Percentiles rank a stretch among this genome's conserved stretches.
Evolutionary conservation across 2,329 filamentous ascomycete genomes (phyloP).

Genomic region (Corynespora cassiicola): DNA sequence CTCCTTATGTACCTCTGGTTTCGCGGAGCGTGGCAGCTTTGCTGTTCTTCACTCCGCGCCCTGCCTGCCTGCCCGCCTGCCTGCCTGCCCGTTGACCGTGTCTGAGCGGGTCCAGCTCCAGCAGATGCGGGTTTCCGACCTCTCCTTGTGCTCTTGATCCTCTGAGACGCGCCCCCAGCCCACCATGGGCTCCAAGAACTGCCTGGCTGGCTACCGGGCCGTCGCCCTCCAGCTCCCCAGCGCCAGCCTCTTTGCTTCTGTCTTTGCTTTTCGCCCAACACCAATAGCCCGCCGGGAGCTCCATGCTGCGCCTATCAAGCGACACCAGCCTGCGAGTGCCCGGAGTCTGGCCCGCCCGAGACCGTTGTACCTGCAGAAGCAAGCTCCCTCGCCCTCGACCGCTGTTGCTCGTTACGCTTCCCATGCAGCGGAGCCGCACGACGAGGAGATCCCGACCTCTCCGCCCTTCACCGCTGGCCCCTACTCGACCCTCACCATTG

Average conservation of each 20-base stretch:
- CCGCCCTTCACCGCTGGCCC: constrained; percentile 55
- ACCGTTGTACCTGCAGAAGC: constrained; percentile 37
- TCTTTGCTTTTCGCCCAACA: constrained; percentile 22
- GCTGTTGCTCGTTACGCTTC: constrained; percentile 39
- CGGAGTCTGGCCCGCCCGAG: constrained; percentile 32
- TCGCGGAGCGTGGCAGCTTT: constrained; percentile 14
- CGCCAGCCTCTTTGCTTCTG: constrained; percentile 24
- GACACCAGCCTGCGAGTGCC: constrained; percentile 22
- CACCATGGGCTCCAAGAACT: constrained; percentile 40
- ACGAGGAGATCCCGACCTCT: constrained; percentile 41
- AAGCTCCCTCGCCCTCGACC: constrained; percentile 28
- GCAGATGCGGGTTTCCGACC: constrained; percentile 41
- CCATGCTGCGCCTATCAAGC: constrained; percentile 16
- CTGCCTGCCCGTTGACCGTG: constrained; percentile 8
- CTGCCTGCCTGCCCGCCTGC: neutral
- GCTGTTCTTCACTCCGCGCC: constrained; percentile 4
- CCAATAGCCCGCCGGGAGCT: constrained; percentile 26
- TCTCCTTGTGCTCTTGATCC: constrained; percentile 24
- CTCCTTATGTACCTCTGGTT: constrained; percentile 16
- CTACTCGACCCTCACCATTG: constrained; percentile 76
- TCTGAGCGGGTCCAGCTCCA: constrained; percentile 11
- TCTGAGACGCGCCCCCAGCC: constrained; percentile 19
- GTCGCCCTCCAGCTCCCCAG: constrained; percentile 27
- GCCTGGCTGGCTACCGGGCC: constrained; percentile 31
- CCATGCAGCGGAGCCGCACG: constrained; percentile 39